These are phyloP conservation scores for Arabidopsis hybrid DNA, from an alignment of 441 rosid species.

Conservation along the genomic window DNA sequence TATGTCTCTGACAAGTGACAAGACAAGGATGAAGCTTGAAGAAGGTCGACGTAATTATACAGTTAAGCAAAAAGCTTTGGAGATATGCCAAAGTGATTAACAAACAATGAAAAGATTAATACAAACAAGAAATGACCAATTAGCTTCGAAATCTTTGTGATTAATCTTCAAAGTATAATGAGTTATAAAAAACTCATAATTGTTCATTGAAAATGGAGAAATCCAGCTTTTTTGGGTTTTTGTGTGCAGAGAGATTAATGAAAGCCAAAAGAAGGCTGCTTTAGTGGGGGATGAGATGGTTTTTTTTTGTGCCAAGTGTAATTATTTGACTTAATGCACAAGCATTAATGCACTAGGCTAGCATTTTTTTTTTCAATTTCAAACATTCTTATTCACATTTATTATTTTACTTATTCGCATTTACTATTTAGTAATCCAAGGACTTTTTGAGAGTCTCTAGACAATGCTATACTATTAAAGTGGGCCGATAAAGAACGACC, in stretches of 20 bases:
- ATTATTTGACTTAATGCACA: slow-evolving; percentile 43
- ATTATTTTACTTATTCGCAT: slow-evolving; percentile 10
- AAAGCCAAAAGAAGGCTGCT: slow-evolving; percentile 30
- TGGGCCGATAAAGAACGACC: neutral
- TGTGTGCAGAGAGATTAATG: slow-evolving; percentile 25
- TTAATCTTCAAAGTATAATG: slow-evolving; percentile 29
- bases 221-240: slow-evolving; percentile 37
- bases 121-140: slow-evolving; percentile 29
- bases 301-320: slow-evolving; percentile 45
- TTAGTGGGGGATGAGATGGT: slow-evolving; percentile 34
- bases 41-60: slow-evolving; percentile 34
- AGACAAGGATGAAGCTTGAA: slow-evolving; percentile 26
- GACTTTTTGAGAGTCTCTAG: slow-evolving; percentile 9
- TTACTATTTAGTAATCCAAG: slow-evolving; percentile 21
- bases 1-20: slow-evolving; percentile 35
- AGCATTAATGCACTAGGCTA: slow-evolving; percentile 35
- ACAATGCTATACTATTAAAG: neutral
- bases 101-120: neutral
- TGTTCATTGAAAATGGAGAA: slow-evolving; percentile 40
- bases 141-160: slow-evolving; percentile 24
- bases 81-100: slow-evolving; percentile 29
- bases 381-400: slow-evolving; percentile 45
- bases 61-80: slow-evolving; percentile 5
- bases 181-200: slow-evolving; percentile 22
- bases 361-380: neutral